These are phyloP conservation scores for Salvia sclarea DNA, from an alignment of 305 asterid genomes.

Conservation along the genomic window DNA sequence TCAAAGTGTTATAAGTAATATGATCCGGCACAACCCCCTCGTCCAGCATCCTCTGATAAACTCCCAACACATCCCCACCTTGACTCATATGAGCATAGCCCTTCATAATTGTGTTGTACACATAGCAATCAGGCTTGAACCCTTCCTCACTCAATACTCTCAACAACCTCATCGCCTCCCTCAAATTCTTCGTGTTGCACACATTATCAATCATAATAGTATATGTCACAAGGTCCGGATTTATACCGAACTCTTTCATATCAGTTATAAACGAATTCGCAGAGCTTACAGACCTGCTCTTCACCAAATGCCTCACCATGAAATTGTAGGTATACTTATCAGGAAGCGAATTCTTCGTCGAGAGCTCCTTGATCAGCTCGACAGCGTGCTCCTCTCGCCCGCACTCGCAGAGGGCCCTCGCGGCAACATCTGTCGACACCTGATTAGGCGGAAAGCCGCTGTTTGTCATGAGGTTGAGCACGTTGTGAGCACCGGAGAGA, in stretches of 20 bases:
- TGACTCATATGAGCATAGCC: slow-evolving; percentile 72
- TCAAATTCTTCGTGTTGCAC: slow-evolving; percentile 76
- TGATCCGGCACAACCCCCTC: slow-evolving; percentile 82
- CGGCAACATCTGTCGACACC: slow-evolving; percentile 64
- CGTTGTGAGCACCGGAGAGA: slow-evolving; percentile 52
- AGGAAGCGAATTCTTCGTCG: slow-evolving; percentile 51
- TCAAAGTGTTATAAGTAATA: slow-evolving; percentile 76
- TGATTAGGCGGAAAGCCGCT: slow-evolving; percentile 69
- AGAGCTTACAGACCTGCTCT: slow-evolving; percentile 56
- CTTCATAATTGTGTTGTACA: slow-evolving; percentile 89
- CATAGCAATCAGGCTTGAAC: slow-evolving; percentile 81
- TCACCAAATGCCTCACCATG: slow-evolving; percentile 69
- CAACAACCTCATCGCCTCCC: slow-evolving; percentile 78
- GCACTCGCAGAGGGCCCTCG: slow-evolving; percentile 67
- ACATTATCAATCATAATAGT: slow-evolving; percentile 95
- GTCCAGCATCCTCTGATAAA: slow-evolving; percentile 76
- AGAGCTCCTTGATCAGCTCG: slow-evolving; percentile 68
- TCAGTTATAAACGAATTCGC: slow-evolving; percentile 60
- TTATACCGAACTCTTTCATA: slow-evolving; percentile 63
- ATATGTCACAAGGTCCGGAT: slow-evolving; percentile 82
- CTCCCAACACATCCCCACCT: slow-evolving; percentile 67
- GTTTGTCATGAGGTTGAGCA: slow-evolving; percentile 66
- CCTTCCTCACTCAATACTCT: slow-evolving; percentile 73
- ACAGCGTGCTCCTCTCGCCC: slow-evolving; percentile 75
- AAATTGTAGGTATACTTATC: slow-evolving; percentile 75